A percentile compares a stretch with the other conserved stretches of the same genome.
These are phyloP conservation scores for Tephrocybe rancida DNA, from an alignment of 768 basidiomycete genomes.

Conservation along the genomic window DNA sequence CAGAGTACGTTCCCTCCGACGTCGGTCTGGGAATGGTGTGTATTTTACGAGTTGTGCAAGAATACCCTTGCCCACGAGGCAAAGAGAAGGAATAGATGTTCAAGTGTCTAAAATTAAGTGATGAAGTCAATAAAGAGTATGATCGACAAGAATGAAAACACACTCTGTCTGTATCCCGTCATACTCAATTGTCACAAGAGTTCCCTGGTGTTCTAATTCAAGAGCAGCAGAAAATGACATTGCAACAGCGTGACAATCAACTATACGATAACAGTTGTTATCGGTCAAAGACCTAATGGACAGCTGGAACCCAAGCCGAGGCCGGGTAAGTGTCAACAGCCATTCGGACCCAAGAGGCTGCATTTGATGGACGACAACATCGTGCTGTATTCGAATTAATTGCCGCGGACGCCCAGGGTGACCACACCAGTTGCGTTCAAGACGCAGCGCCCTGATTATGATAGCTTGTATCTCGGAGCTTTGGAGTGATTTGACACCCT, in stretches of 20 bases:
- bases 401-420: slow-evolving; percentile 34
- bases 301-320: slow-evolving; percentile 32
- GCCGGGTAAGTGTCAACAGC: slow-evolving; percentile 45
- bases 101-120: slow-evolving; percentile 7
- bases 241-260: slow-evolving; percentile 27
- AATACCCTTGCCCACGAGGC: slow-evolving; percentile 12
- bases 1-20: slow-evolving; percentile 23
- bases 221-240: slow-evolving; percentile 37
- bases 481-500: slow-evolving; percentile 32
- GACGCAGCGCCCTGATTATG: slow-evolving; percentile 44
- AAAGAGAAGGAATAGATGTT: slow-evolving; percentile 25
- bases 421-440: slow-evolving; percentile 54
- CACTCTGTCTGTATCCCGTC: slow-evolving; percentile 14
- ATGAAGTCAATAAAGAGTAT: background rate
- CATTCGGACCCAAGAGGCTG: slow-evolving; percentile 50
- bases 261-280: slow-evolving; percentile 26
- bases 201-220: slow-evolving; percentile 13
- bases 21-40: slow-evolving; percentile 16
- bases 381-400: slow-evolving; percentile 37
- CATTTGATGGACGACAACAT: slow-evolving; percentile 45
- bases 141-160: background rate
- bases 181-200: slow-evolving; percentile 13
- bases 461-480: slow-evolving; percentile 41
- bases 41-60: slow-evolving; percentile 7
- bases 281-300: slow-evolving; percentile 46